Evolutionary conservation across 192 early-diverging fungal genomes (phyloP), one percentile per base, ranked within the genome.

Genomic region (Mortierella antarctica): DNA sequence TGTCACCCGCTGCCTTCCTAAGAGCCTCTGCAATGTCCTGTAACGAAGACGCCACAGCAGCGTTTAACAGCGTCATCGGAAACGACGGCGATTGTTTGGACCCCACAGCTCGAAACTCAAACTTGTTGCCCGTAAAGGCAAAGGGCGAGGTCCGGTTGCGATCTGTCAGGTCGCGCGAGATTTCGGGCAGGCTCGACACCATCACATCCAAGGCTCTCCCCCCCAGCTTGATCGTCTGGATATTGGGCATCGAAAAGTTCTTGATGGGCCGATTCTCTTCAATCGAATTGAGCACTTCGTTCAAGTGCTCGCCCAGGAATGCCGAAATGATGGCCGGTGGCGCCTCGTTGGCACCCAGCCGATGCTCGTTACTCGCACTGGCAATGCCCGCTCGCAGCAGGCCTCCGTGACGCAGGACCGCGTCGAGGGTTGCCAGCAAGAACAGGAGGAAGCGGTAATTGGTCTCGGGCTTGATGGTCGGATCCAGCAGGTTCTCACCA

Each of bases 81-180:
- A 98, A 98, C 47, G 98, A 95, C 39, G 96, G 94, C 20, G 96
- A 97, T 86, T 97, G 96, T 88, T 97, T 97, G 74, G 98, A 97
- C 51, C 98, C 98, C 31, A 98, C 96, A 48, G 98, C 96, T 85
- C 96, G 95, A 96, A 98, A 99, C 90, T 99, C 98, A 73, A 99
- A 99, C 91, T 99, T 99, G 93, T 99, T 99, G 50, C 98, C 98
- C 66, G 98, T 99, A 83, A 99, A 99, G 62, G 98, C 98, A 67
- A 99, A 98, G 48, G 98, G 97, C 61, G 96, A 98, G 42, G 98
- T 99, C 78, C 97, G 95, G 93, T 99, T 99, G 87, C 98, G 96
- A 86, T 99, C 98, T n/a, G 98, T 99, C 81, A 99, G 85, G 85
- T 99, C 98, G 82, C 98, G 95, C 18, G 92, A 74, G 75, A 99